Conservation (phyloP, 1,284 basidiomycete species). For the Heterobasidion annosum region DNA sequence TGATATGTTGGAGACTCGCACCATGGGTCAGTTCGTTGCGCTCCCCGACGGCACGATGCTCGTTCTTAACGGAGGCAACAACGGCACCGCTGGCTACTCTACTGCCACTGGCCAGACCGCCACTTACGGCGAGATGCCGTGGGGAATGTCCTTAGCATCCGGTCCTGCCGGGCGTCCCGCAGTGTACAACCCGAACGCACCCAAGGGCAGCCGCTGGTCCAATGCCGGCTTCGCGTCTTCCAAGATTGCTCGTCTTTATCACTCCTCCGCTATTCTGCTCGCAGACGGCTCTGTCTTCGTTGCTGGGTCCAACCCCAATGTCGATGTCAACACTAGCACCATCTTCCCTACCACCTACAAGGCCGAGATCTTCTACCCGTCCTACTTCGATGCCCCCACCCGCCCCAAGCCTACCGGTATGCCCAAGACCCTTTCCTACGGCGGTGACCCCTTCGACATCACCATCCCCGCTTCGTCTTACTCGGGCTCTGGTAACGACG, state of each 20-base stretch:
- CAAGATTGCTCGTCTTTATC: constrained; percentile 73
- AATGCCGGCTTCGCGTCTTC: constrained; percentile 54
- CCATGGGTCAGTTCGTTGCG: constrained; percentile 84
- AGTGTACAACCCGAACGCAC: constrained; percentile 66
- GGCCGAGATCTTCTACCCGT: constrained; percentile 83
- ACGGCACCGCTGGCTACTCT: constrained; percentile 71
- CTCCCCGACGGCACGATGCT: constrained; percentile 72
- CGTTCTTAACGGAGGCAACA: constrained; percentile 70
- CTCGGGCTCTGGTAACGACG: constrained; percentile 56
- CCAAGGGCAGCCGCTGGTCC: constrained; percentile 66
- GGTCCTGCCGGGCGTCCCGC: constrained; percentile 64
- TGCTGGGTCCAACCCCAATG: constrained; percentile 90
- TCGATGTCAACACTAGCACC: constrained; percentile 67
- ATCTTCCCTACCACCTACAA: constrained; percentile 81
- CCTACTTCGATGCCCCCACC: constrained; percentile 67
- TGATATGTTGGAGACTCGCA: constrained; percentile 64
- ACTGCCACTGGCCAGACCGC: constrained; percentile 40
- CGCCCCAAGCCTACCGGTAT: constrained; percentile 71
- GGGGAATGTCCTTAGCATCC: constrained; percentile 53
- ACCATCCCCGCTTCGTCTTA: constrained; percentile 56
- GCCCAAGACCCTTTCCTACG: constrained; percentile 72
- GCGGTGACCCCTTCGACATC: constrained; percentile 75
- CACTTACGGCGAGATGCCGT: constrained; percentile 43
- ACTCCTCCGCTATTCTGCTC: constrained; percentile 84
- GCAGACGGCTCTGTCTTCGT: constrained; percentile 83